Percentiles rank a stretch among this genome's conserved stretches.
Evolutionary conservation across 495 filamentous ascomycete genomes (phyloP).

Genomic region (Podospora anserina): DNA sequence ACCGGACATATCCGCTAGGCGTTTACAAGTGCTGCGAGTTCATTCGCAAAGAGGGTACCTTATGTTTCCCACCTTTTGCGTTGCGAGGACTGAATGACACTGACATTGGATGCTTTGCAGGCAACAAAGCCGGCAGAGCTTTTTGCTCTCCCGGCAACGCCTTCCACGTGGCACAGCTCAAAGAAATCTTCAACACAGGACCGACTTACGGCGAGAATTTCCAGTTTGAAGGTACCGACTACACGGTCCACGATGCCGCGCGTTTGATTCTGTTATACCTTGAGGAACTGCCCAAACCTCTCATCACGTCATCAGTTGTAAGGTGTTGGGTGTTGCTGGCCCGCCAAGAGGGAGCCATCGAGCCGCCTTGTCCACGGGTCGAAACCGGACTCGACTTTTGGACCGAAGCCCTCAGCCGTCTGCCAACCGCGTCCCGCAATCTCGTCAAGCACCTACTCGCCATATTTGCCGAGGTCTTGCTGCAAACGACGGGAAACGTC

Average conservation of each 20-base stretch:
- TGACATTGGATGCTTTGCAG: slow-evolving; percentile 12
- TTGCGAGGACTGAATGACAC: not conserved
- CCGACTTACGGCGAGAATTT: slow-evolving; percentile 29
- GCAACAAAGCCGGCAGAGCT: slow-evolving; percentile 16
- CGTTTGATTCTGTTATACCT: slow-evolving; percentile 29
- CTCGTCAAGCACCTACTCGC: slow-evolving; percentile 29
- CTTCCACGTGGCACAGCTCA: slow-evolving; percentile 26
- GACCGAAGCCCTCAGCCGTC: slow-evolving; percentile 34
- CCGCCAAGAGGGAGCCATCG: slow-evolving; percentile 29
- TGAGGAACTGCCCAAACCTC: slow-evolving; percentile 26
- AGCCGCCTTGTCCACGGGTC: slow-evolving; percentile 22
- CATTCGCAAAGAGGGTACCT: slow-evolving; percentile 24
- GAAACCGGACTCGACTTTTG: slow-evolving; percentile 35
- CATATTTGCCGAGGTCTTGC: slow-evolving; percentile 28
- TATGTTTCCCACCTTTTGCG: not conserved
- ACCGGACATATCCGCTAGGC: slow-evolving; percentile 25
- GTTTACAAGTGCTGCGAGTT: slow-evolving; percentile 35
- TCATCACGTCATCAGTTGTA: slow-evolving; percentile 25
- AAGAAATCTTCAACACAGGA: slow-evolving; percentile 21
- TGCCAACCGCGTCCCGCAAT: slow-evolving; percentile 27
- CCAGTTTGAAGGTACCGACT: slow-evolving; percentile 23
- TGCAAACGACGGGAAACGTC: slow-evolving; percentile 11
- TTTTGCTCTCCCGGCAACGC: slow-evolving; percentile 26
- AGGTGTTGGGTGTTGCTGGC: slow-evolving; percentile 31
- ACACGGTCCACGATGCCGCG: slow-evolving; percentile 30